Conservation (phyloP, 345 rosid genomes). For the Luvunga scandens region DNA sequence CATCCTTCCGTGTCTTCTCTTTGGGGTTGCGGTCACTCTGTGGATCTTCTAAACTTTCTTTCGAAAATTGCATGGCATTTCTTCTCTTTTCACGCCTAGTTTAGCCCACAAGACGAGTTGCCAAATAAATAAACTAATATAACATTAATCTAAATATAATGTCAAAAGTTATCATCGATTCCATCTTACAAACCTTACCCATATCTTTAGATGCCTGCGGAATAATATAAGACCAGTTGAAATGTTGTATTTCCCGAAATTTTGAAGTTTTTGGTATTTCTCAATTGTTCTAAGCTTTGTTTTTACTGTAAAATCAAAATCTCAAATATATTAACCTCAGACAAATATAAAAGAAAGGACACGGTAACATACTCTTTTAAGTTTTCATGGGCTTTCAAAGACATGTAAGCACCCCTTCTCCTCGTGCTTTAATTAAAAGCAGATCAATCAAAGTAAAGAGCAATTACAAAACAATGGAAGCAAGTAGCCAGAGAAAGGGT, state of each 20-base stretch:
- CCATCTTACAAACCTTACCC: slow-evolving; percentile 47
- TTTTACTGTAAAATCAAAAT: background rate
- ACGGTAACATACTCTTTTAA: no score
- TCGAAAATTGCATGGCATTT: slow-evolving; percentile 52
- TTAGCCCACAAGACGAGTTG: slow-evolving; percentile 39
- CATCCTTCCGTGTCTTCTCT: slow-evolving; percentile 17
- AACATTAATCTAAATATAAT: background rate
- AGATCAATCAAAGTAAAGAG: background rate
- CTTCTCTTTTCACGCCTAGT: slow-evolving; percentile 56
- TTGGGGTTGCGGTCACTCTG: slow-evolving; percentile 23
- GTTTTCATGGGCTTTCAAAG: background rate
- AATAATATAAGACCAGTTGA: slow-evolving; percentile 55
- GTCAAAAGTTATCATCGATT: slow-evolving; percentile 10
- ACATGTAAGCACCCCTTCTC: slow-evolving; percentile 51
- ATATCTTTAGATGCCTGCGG: slow-evolving; percentile 60
- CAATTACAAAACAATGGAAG: background rate
- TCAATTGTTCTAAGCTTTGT: background rate
- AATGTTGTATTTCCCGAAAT: slow-evolving; percentile 35
- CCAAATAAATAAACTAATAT: slow-evolving; percentile 7
- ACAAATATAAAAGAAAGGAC: no score
- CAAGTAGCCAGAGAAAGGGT: background rate
- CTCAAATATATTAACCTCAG: no score
- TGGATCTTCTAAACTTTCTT: slow-evolving; percentile 49
- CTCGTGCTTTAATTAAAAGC: slow-evolving; percentile 43
- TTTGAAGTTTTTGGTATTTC: background rate